Evolutionary conservation across 768 basidiomycete genomes (phyloP), one percentile per base, ranked within the genome.

Genomic region (Chalciporus chontae): DNA sequence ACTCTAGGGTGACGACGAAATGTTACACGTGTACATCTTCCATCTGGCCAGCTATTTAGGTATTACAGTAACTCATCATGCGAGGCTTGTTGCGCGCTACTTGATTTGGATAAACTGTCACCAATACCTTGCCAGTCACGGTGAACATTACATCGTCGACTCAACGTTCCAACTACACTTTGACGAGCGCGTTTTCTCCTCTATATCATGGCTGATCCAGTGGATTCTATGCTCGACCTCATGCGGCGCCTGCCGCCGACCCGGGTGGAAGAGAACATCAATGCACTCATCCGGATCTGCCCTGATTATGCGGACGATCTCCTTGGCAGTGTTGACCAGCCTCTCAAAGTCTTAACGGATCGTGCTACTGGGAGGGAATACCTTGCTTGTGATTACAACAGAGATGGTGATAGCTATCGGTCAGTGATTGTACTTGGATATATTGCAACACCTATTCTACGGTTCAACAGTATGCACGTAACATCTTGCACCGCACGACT

Each of bases 271-370:
- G 82, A 89, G 66, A 98, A 95, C 70, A 84, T 98, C 55, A 74
- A 81, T 41, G 77, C 84, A 23, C 84, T 98, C 24, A 83, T 90
- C 51, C 74, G 74, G 41, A 84, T 97, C 64, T 87, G 85, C 52
- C 95, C 95, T 26, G 94, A 97, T 64, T 86, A 90, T 63, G 89
- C 93, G 8, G 96, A 98, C 63, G 96, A 98, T 73, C 80, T 99
- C 17, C 77, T 96, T 40, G 87, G 90, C 39, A 92, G 88, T 55
- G 93, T 98, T 51, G 96, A 99, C 76, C 90, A 94, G 66, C 95
- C 95, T 8, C 75, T 98, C 53, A 83, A 87, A 67, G 74, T 94
- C 47, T 77, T 77, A 71, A 83, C 78, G 29, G 94, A 98, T 75
- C 79, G 75, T 45, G 80, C 81, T 15, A 87, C 86, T 0, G 91